phyloP scores from a whole-genome alignment of 208 protist species.

The Acanthamoeba sp. region DNA sequence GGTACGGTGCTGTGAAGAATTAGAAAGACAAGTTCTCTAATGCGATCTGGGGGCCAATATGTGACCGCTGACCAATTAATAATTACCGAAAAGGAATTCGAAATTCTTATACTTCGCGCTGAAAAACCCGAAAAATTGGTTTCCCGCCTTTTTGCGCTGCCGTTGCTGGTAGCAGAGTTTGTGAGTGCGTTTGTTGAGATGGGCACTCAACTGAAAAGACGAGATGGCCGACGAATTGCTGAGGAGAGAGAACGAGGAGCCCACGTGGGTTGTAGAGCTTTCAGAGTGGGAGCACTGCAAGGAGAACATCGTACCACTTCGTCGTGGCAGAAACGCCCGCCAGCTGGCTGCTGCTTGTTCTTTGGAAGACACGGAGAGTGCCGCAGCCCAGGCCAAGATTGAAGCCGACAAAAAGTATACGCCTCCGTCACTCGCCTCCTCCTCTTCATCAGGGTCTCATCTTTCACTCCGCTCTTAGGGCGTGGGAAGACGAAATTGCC shows the following conservation, averaged over 20 bases:
- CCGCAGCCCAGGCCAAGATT: not conserved
- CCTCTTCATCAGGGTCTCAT: not conserved
- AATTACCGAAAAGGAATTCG: too few relatives aligned
- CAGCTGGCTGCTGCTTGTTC: not conserved
- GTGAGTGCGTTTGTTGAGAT: not conserved
- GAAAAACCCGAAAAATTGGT: not conserved
- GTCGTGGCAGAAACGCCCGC: not conserved
- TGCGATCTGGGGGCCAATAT: too few relatives aligned
- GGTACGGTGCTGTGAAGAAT: not conserved
- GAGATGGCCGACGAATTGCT: not conserved
- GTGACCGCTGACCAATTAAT: too few relatives aligned
- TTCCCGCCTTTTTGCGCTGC: not conserved
- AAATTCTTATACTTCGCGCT: not conserved
- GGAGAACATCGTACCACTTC: constrained; percentile 8
- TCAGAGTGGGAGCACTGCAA: constrained; percentile 17
- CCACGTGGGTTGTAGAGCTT: not conserved
- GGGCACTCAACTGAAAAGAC: not conserved
- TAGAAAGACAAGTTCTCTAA: too few relatives aligned
- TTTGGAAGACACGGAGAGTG: not conserved
- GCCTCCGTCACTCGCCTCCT: not conserved
- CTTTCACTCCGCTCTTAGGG: not conserved
- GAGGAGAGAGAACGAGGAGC: not conserved
- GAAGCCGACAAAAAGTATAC: not conserved
- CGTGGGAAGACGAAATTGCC: not conserved
- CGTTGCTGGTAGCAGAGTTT: not conserved